These are phyloP conservation scores for Colletotrichum endophyticum DNA, from an alignment of 2,329 filamentous ascomycete species.

Conservation along the genomic window DNA sequence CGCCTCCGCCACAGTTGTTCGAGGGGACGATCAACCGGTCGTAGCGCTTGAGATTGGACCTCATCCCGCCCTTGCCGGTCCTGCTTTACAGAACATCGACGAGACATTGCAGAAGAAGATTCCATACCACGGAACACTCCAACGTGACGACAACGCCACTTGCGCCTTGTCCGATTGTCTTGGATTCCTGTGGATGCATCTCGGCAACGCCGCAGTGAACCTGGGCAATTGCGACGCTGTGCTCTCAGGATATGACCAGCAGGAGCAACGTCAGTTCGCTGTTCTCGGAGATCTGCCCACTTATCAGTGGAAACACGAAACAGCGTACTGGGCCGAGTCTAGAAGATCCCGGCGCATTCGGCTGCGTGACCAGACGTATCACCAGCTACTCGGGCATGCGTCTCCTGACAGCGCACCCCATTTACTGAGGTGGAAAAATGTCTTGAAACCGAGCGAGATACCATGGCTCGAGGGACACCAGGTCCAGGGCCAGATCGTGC, in stretches of 20 bases:
- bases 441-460: slow-evolving; percentile 12
- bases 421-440: slow-evolving; percentile 14
- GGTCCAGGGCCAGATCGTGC: slow-evolving; percentile 30
- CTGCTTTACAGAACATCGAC: slow-evolving; percentile 32
- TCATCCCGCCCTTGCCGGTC: slow-evolving; percentile 44
- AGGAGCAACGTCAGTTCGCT: neutral
- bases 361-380: slow-evolving; percentile 29
- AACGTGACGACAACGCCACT: slow-evolving; percentile 23
- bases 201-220: neutral
- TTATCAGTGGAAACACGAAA: slow-evolving; percentile 46
- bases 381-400: slow-evolving; percentile 33
- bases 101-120: slow-evolving; percentile 6
- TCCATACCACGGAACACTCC: slow-evolving; percentile 27
- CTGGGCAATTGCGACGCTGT: neutral
- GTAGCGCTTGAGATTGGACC: slow-evolving; percentile 36
- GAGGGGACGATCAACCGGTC: neutral
- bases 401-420: neutral
- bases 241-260: slow-evolving; percentile 14
- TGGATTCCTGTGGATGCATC: slow-evolving; percentile 25
- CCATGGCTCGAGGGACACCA: slow-evolving; percentile 35
- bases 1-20: slow-evolving; percentile 3
- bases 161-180: slow-evolving; percentile 21
- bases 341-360: slow-evolving; percentile 26
- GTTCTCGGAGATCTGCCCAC: slow-evolving; percentile 32
- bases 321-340: slow-evolving; percentile 32